These are phyloP conservation scores for Pyrenophora graminea DNA, from an alignment of 2,329 filamentous ascomycete genomes.

Conservation along the genomic window DNA sequence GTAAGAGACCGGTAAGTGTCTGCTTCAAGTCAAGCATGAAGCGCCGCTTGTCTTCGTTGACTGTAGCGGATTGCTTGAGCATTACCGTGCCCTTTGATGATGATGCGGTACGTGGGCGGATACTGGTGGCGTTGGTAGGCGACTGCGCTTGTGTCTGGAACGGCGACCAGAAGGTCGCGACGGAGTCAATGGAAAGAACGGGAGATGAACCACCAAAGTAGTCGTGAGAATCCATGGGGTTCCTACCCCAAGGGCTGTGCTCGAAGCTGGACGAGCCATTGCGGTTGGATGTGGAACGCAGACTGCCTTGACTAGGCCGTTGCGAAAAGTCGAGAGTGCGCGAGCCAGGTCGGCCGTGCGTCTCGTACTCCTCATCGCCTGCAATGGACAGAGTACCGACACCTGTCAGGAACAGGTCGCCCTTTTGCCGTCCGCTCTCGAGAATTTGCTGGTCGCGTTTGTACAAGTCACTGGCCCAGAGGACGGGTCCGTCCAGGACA, in stretches of 20 bases:
- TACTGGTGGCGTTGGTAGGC: slow-evolving; percentile 65
- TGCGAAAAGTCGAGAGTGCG: slow-evolving; percentile 53
- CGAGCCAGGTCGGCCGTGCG: slow-evolving; percentile 43
- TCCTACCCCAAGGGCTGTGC: slow-evolving; percentile 66
- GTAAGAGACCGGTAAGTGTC: slow-evolving; percentile 77
- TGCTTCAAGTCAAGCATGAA: slow-evolving; percentile 80
- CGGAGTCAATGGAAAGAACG: slow-evolving; percentile 72
- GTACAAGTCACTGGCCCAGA: slow-evolving; percentile 92
- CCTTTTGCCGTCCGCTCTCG: slow-evolving; percentile 55
- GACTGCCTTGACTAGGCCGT: slow-evolving; percentile 60
- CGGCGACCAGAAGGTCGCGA: slow-evolving; percentile 86
- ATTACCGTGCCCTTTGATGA: slow-evolving; percentile 71
- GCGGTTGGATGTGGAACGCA: slow-evolving; percentile 63
- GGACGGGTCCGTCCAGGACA: slow-evolving; percentile 79
- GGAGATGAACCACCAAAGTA: slow-evolving; percentile 72
- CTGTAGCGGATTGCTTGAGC: slow-evolving; percentile 59
- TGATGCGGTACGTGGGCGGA: slow-evolving; percentile 66
- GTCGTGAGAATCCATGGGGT: slow-evolving; percentile 71
- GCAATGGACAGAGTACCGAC: slow-evolving; percentile 55
- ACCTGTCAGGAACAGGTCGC: slow-evolving; percentile 53
- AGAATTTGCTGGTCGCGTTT: slow-evolving; percentile 72
- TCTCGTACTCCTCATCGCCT: slow-evolving; percentile 53
- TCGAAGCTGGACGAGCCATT: slow-evolving; percentile 73
- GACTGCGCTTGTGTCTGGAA: slow-evolving; percentile 71
- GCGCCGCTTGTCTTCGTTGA: slow-evolving; percentile 71